Percentiles rank a stretch among this genome's conserved stretches.
phyloP scores from a whole-genome alignment of 495 filamentous ascomycete species.

The Penicillium canescens region DNA sequence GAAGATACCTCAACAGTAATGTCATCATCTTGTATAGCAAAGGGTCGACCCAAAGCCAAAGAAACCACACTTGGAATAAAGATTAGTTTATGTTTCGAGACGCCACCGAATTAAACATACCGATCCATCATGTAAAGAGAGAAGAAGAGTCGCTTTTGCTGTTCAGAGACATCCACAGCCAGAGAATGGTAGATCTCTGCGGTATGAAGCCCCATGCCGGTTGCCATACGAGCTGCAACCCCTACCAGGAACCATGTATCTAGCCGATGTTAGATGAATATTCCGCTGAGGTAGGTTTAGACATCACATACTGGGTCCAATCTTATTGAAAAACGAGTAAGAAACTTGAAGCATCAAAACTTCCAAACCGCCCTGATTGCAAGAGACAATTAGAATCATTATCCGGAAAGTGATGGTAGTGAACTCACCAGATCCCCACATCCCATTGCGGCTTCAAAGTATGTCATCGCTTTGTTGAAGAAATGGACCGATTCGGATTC shows the following conservation, averaged over 20 bases:
- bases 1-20: slow-evolving; percentile 32
- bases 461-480: slow-evolving; percentile 39
- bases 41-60: slow-evolving; percentile 39
- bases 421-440: slow-evolving; percentile 34
- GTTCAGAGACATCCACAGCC: slow-evolving; percentile 26
- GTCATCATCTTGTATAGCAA: slow-evolving; percentile 41
- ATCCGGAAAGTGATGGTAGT: not conserved
- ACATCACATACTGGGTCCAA: slow-evolving; percentile 37
- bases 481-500: slow-evolving; percentile 36
- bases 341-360: slow-evolving; percentile 44
- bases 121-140: slow-evolving; percentile 49
- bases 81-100: not conserved
- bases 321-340: slow-evolving; percentile 42
- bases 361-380: slow-evolving; percentile 32
- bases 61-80: slow-evolving; percentile 33
- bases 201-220: slow-evolving; percentile 34
- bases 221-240: slow-evolving; percentile 33
- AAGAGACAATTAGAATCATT: not conserved
- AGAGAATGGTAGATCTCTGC: slow-evolving; percentile 23
- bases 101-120: slow-evolving; percentile 13
- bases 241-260: slow-evolving; percentile 39
- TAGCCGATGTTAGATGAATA: not conserved
- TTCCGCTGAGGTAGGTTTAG: not conserved
- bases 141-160: slow-evolving; percentile 40
- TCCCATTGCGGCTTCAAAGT: slow-evolving; percentile 37